Evolutionary conservation across 73 alveolate genomes (phyloP).

Genomic region (Tetrahymena borealis): DNA sequence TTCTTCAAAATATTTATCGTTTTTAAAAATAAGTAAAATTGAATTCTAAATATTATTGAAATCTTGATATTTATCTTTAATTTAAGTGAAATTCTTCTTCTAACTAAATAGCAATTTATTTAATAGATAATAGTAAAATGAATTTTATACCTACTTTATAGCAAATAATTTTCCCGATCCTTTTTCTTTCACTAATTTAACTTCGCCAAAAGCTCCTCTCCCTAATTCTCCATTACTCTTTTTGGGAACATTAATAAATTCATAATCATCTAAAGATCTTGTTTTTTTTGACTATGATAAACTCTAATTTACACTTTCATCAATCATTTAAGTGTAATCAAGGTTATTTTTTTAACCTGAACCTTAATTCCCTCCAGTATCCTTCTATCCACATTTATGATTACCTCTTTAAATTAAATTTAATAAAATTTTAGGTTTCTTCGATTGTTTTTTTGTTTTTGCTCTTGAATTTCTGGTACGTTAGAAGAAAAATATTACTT

Average conservation of each 20-base stretch:
- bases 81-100: background rate
- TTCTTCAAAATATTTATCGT: too few relatives aligned
- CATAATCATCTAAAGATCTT: constrained; percentile 27
- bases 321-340: background rate
- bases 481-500: background rate
- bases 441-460: too few relatives aligned
- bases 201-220: constrained; percentile 58
- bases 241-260: constrained; percentile 3
- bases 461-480: too few relatives aligned
- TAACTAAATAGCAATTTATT: background rate
- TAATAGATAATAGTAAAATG: background rate
- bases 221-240: constrained; percentile 24
- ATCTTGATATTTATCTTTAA: background rate
- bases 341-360: background rate
- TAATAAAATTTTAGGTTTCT: background rate
- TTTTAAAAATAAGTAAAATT: too few relatives aligned
- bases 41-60: too few relatives aligned
- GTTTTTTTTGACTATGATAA: background rate
- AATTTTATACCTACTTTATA: constrained; percentile 4
- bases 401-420: background rate
- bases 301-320: background rate
- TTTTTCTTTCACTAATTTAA: constrained; percentile 20
- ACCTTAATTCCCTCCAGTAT: background rate
- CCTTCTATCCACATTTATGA: background rate
- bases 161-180: constrained; percentile 9